Evolutionary conservation across 768 basidiomycete species (phyloP).

Genomic region (Lentinula guzmanii): DNA sequence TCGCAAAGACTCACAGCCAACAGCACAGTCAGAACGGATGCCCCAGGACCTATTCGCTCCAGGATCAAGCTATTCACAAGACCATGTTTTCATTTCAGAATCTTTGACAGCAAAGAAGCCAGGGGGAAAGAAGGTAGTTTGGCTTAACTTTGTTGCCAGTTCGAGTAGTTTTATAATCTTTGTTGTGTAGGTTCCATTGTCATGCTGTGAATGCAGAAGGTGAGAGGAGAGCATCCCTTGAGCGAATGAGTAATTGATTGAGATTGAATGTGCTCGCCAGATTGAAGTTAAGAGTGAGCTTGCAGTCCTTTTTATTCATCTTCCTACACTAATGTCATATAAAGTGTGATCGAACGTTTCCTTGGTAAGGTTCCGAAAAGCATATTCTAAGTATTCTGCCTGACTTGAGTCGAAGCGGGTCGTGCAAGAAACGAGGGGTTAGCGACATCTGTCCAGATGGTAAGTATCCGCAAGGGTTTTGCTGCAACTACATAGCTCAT

Average conservation of each 20-base stretch:
- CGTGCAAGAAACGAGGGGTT: slow-evolving; percentile 51
- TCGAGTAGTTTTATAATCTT: slow-evolving; percentile 3
- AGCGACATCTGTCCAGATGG: slow-evolving; percentile 65
- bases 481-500: not conserved
- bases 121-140: slow-evolving; percentile 41
- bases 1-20: slow-evolving; percentile 26
- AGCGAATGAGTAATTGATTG: not conserved
- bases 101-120: slow-evolving; percentile 38
- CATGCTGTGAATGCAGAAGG: slow-evolving; percentile 62
- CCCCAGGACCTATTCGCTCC: slow-evolving; percentile 17
- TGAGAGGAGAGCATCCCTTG: slow-evolving; percentile 15
- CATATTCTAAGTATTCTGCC: not conserved
- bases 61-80: slow-evolving; percentile 24
- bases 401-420: slow-evolving; percentile 3
- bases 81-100: slow-evolving; percentile 49
- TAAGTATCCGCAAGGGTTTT: slow-evolving; percentile 15
- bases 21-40: slow-evolving; percentile 5
- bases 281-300: not conserved
- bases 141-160: not conserved
- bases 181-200: slow-evolving; percentile 39
- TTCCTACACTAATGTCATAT: slow-evolving; percentile 1
- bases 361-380: slow-evolving; percentile 34
- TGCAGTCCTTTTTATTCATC: not conserved
- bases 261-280: slow-evolving; percentile 7
- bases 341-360: slow-evolving; percentile 48